Base-by-base conservation (phyloP, 345 rosid genomes). In the Pugionium cornutum region DNA sequence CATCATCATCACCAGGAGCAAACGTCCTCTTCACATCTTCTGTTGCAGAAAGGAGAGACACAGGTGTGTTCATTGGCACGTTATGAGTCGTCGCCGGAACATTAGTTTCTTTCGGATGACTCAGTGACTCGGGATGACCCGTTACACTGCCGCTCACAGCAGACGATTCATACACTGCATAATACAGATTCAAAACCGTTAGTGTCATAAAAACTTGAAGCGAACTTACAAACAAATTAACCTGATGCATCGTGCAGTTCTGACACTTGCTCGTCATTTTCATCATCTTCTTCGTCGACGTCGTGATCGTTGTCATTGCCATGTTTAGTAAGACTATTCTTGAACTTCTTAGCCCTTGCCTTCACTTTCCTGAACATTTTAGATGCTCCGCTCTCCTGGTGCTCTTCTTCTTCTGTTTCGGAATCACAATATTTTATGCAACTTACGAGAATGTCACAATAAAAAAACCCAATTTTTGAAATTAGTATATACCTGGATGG, bases 281-380 rank as follows among this genome's bases (percentile, higher is more conserved):
- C 84, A 4, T 75, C 84, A 0, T 83, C 82, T 53, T 89, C 91
- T 65, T 78, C 83, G 3, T 82, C 84, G 6, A 80, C 72, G 63
- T 83, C 91, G 41, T 79, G 83, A 64, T 76, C 79, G 8, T 77
- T 83, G 37, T 81, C 82, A 65, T 78, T 82, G 6, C 83, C 82
- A 30, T 89, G 88, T 64, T 76, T 78, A 3, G 75, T 76, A 8
- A 94, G 75, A 5, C 82, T 78, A 78, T 86, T 82, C 77, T 83
- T 92, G 30, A 92, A 78, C 78, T 82, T 86, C 82, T 70, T 87
- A 2, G 97, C 97, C 68, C 81, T 89, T 3, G 75, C 89, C 53
- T 85, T 94, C 65, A 85, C 91, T 72, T 83, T 88, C 80, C 74
- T 81, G 61, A 94, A n/a, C 56, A 88, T 89, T 45, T 66, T 70